A percentile compares a stretch with the other conserved stretches of the same genome.
Conservation (phyloP, 768 basidiomycete genomes). For the Hydnomerulius pinastri region DNA sequence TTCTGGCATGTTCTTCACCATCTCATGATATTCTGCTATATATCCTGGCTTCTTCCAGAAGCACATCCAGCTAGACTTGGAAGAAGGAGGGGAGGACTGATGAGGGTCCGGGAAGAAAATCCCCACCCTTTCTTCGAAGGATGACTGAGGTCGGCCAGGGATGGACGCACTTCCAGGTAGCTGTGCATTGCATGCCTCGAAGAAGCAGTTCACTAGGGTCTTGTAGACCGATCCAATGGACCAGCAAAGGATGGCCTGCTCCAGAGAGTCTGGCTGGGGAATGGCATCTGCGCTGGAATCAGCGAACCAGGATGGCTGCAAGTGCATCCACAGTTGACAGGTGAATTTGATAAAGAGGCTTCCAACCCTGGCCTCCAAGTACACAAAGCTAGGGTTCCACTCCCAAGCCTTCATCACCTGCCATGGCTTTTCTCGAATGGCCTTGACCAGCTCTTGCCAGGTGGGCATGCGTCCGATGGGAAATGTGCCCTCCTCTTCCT, state of each 20-base stretch:
- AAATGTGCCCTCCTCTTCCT: too few relatives aligned
- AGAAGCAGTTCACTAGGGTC: neutral
- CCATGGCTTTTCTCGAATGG: too few relatives aligned
- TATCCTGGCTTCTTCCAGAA: constrained; percentile 1
- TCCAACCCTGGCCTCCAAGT: too few relatives aligned
- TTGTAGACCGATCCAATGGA: neutral
- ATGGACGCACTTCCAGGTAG: neutral
- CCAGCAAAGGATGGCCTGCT: constrained; percentile 9
- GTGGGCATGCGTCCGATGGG: too few relatives aligned
- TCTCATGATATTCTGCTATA: constrained; percentile 5
- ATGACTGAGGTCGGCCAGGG: neutral
- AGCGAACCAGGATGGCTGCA: constrained; percentile 2
- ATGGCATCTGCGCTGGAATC: neutral
- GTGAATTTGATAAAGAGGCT: too few relatives aligned
- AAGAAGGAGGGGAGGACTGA: neutral
- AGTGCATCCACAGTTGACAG: too few relatives aligned
- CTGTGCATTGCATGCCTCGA: constrained; percentile 10
- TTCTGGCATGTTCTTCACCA: neutral
- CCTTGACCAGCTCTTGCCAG: too few relatives aligned
- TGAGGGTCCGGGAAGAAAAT: constrained; percentile 1
- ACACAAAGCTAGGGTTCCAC: too few relatives aligned
- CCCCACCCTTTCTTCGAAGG: neutral
- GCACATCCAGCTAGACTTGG: neutral
- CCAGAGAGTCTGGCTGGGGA: neutral
- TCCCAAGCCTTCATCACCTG: too few relatives aligned